These are phyloP conservation scores for Gastrodia elata DNA, from an alignment of 106 monocot species.

Conservation along the genomic window DNA sequence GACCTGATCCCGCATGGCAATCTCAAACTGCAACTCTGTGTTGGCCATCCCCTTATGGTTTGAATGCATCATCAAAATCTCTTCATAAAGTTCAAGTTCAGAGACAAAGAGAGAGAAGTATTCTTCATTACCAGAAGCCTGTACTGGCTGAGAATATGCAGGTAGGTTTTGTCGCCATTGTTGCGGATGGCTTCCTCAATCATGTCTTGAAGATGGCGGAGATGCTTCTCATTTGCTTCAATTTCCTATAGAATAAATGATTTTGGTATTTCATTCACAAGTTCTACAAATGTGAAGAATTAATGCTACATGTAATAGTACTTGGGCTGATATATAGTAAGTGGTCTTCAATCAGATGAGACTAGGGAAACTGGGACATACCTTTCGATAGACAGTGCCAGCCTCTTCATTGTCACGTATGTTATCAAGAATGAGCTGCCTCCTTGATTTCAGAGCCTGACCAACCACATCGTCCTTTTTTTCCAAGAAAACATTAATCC, in stretches of 20 bases:
- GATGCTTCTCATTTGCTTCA: constrained; percentile 66
- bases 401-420: constrained; percentile 98
- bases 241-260: constrained; percentile 60
- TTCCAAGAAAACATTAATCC: constrained; percentile 21
- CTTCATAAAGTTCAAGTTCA: neutral
- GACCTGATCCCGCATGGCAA: constrained; percentile 92
- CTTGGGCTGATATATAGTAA: too few species aligned
- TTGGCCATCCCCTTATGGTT: constrained; percentile 77
- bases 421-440: constrained; percentile 94
- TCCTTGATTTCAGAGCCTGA: constrained; percentile 56
- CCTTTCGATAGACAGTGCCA: constrained; percentile 81
- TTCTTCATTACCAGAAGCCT: constrained; percentile 73
- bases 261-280: neutral
- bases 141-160: constrained; percentile 93
- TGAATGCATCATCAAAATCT: neutral
- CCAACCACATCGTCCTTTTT: constrained; percentile 48
- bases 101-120: too few species aligned
- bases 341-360: neutral
- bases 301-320: too few species aligned
- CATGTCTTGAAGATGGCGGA: constrained; percentile 76
- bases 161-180: constrained; percentile 82
- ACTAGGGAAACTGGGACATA: constrained; percentile 11
- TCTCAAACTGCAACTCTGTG: constrained; percentile 94
- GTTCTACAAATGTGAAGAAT: neutral
- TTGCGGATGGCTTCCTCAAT: constrained; percentile 88